Conservation (phyloP, 2,329 filamentous ascomycete genomes). For the Diaporthe ampelina region DNA sequence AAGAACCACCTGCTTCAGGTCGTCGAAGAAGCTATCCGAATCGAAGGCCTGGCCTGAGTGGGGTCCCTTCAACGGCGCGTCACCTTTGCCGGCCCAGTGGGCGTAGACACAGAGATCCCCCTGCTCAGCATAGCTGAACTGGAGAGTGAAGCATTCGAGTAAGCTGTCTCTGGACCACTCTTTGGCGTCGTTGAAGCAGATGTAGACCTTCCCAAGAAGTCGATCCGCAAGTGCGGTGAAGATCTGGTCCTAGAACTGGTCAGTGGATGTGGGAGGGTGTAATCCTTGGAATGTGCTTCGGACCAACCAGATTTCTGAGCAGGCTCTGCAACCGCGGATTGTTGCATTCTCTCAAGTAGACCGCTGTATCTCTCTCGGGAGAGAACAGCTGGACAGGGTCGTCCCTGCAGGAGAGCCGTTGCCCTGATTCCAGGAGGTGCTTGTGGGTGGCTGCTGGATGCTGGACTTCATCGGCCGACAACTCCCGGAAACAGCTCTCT, state of each 20-base stretch:
- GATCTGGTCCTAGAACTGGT: background rate
- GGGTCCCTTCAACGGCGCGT: background rate
- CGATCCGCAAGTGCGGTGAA: slow-evolving; percentile 20
- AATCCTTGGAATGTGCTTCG: background rate
- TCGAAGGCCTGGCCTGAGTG: background rate
- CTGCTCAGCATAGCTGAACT: slow-evolving; percentile 27
- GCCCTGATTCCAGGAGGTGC: slow-evolving; percentile 19
- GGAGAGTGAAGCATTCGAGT: slow-evolving; percentile 36
- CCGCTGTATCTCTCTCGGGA: background rate
- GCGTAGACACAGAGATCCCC: slow-evolving; percentile 19
- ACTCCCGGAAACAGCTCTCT: slow-evolving; percentile 24
- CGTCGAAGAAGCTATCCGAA: background rate
- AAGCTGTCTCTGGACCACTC: slow-evolving; percentile 6
- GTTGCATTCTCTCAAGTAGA: slow-evolving; percentile 18
- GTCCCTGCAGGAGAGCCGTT: background rate
- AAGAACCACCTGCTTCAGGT: slow-evolving; percentile 20
- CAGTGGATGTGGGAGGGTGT: no score
- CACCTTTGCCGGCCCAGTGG: slow-evolving; percentile 2
- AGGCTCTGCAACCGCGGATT: slow-evolving; percentile 23
- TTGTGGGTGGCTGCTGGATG: slow-evolving; percentile 4
- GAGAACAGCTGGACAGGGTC: background rate
- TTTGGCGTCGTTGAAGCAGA: slow-evolving; percentile 34
- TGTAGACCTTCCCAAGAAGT: slow-evolving; percentile 26
- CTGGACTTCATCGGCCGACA: background rate
- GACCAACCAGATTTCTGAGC: slow-evolving; percentile 25